Base-by-base conservation (phyloP, 176 grass and related monocot genomes). In the Carex pumila region DNA sequence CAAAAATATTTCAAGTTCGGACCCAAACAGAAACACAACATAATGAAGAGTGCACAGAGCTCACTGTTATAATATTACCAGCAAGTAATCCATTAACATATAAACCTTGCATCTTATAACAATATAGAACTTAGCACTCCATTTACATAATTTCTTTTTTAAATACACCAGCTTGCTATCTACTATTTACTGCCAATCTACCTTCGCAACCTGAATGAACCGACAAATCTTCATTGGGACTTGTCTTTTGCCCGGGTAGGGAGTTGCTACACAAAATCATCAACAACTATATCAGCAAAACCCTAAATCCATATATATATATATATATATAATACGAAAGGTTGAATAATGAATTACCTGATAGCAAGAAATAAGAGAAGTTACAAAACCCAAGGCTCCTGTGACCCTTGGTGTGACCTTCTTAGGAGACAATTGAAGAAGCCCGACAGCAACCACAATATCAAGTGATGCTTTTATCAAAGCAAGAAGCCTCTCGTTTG, bases 371-470 rank as follows among this genome's bases (percentile, higher is more conserved):
- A 83, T 83, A 50, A 83, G 81, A 83, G 81, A 83, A 4, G 96
- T 95, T 18, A 90, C 43, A 64, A 95, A 95, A 5, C 96, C 96
- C 58, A 95, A 89, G 49, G 87, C 92, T n/a, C 95, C 95, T 17
- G 90, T 92, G 64, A 93, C 89, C 70, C 95, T 91, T 11, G 92
- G 92, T 79, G 92, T 98, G 81, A 98, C 32, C 72, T 91, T 92
- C 87, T 89, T 93, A 57, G 95, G 95, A 12, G 92, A 79, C 41
- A 98, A 36, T 81, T 94, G 95, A 70, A 98, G 95, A 72, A 98
- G 90, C 65, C 95, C 95, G 2, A 94, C 37, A n/a, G 95, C 92
- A 22, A 98, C 92, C 15, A 93, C 95, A 21, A 90, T 85, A 80
- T 99, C 93, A 85, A 99, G 83, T 54, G 85, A 87, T 19, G 96